Evolutionary conservation across 1,284 basidiomycete species (phyloP).

Genomic region (Cryptococcus deneoformans): DNA sequence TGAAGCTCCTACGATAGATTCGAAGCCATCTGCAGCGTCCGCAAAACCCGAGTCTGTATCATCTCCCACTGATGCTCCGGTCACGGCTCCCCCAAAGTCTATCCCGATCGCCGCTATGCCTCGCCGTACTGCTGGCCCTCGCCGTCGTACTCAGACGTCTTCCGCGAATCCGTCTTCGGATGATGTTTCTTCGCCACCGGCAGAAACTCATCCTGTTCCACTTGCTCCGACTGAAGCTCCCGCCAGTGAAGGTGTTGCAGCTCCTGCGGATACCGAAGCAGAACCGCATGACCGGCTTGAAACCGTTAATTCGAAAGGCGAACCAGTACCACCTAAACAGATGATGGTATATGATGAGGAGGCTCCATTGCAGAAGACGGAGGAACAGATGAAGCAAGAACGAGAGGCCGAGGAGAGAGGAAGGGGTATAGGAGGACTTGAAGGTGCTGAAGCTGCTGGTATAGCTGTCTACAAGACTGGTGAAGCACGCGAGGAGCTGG

Average conservation of each 20-base stretch:
- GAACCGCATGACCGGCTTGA: slow-evolving; percentile 18
- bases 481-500: not conserved
- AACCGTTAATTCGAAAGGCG: slow-evolving; percentile 16
- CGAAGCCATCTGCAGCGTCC: not conserved
- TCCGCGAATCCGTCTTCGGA: slow-evolving; percentile 2
- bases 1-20: not conserved
- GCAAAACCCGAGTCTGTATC: too few relatives aligned
- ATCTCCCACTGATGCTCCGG: not conserved
- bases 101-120: slow-evolving; percentile 42
- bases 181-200: slow-evolving; percentile 4
- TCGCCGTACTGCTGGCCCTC: slow-evolving; percentile 39
- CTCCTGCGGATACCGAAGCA: not conserved
- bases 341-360: slow-evolving; percentile 40
- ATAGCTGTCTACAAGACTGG: slow-evolving; percentile 33
- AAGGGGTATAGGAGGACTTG: slow-evolving; percentile 25
- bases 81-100: slow-evolving; percentile 23
- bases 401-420: slow-evolving; percentile 31
- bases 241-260: not conserved
- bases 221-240: not conserved
- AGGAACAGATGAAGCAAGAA: slow-evolving; percentile 24
- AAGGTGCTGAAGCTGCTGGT: slow-evolving; percentile 42
- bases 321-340: slow-evolving; percentile 37
- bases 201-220: not conserved
- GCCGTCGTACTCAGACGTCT: slow-evolving; percentile 14
- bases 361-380: slow-evolving; percentile 30